phyloP scores from a whole-genome alignment of 1,139 yeast species.

The Saccharomycopsis phalli region DNA sequence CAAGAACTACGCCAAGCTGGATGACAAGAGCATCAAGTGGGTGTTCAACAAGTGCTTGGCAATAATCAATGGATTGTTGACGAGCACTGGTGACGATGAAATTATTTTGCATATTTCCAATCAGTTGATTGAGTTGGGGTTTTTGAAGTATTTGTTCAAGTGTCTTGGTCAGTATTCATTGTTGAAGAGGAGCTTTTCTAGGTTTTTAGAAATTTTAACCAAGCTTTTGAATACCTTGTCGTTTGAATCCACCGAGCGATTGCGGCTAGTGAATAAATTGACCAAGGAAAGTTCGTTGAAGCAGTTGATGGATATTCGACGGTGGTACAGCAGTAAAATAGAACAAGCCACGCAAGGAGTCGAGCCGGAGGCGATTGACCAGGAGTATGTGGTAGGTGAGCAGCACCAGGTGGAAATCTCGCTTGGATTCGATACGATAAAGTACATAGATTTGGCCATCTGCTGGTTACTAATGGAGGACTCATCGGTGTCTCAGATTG shows the following conservation, averaged over 20 bases:
- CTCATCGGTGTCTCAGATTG: no score
- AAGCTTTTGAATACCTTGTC: conserved; percentile 5
- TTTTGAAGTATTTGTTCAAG: conserved; percentile 15
- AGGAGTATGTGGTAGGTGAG: not conserved
- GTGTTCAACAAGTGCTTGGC: conserved; percentile 2
- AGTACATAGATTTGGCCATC: conserved; percentile 5
- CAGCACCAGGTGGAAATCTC: not conserved
- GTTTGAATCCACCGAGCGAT: conserved; percentile 7
- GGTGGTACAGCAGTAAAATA: not conserved
- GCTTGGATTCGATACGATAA: conserved; percentile 5
- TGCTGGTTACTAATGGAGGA: conserved; percentile 9
- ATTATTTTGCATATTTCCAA: not conserved
- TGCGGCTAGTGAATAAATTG: conserved; percentile 7
- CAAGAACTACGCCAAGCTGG: conserved; percentile 6
- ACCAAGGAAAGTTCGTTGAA: conserved; percentile 2
- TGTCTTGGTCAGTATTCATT: not conserved
- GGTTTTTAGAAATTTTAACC: conserved; percentile 1
- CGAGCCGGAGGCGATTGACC: not conserved
- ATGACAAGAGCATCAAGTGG: conserved; percentile 4
- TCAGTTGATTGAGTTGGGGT: conserved; percentile 7
- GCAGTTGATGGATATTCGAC: not conserved
- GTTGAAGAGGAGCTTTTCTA: no score
- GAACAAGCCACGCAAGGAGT: not conserved
- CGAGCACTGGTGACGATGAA: not conserved
- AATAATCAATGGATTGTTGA: not conserved